Base-by-base conservation (phyloP, 1,284 basidiomycete genomes). In the Rhodotorula sp. region DNA sequence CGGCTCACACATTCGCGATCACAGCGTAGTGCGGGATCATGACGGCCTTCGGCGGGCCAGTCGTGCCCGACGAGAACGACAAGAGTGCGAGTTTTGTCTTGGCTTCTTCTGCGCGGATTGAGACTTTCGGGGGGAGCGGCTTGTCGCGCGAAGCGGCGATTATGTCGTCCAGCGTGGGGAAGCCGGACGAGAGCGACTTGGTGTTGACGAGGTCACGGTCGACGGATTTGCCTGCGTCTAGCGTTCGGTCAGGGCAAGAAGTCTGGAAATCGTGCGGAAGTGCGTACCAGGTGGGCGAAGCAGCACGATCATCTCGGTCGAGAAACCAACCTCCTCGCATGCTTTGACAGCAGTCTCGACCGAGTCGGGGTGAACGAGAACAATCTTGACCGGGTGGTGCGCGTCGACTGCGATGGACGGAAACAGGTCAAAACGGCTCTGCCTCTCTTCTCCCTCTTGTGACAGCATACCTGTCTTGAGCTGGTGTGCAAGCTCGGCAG, bases 41-140 rank as follows among this genome's bases (percentile, higher is more conserved):
- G 41, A 91, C 88, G 10, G 90, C 90, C 87, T 92, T 92, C 2
- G 91, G 89, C 77, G 86, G 87, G 12, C 91, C 91, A 74, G 91
- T 93, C 3, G 91, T 93, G 23, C 91, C 91, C 68, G 88, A 90
- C 0, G 90, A 91, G 80, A 92, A 91, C 62, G 85, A 88, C 52
- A 91, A 81, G 74, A 92, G 88, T 0, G 91, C 91, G 9, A 91
- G 76, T 71, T 88, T 88, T 13, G 83, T 87, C 80, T 85, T 87
- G 25, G 83, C 87, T 80, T 92, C 90, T 0, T 89, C 90, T 3
- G 85, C 83, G 23, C 77, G 80, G 53, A 92, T 82, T 23, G 80
- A 82, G 49, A 84, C 81, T 74, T 87, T 87, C 7, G 81, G 82
- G 75, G 86, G 50, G 77, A 82, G 42, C 78, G 78, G 1, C 79